Evolutionary conservation across 306 rosid species (phyloP), one percentile per base, ranked within the genome.

Genomic region (Vicia sativa): DNA sequence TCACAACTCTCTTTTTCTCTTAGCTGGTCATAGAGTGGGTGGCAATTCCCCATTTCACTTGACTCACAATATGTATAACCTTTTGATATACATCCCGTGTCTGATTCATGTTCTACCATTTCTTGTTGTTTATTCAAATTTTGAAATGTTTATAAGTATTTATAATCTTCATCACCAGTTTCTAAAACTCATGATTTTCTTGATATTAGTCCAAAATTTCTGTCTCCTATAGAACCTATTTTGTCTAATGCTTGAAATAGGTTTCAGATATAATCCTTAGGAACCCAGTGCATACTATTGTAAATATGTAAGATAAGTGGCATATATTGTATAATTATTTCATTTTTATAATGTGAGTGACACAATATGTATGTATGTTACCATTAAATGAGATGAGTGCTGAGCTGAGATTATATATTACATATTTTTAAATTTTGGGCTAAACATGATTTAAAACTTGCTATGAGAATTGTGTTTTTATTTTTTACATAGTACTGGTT

Each of bases 401-500:
- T 46, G 53, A 6, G 11, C 15, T 46, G 23, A 21, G 23, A 21
- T 46, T 46, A 46, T 14, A 12, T 4, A 14, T 7, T 58, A 14
- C 35, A 16, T 60, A 13, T 19, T 71, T 35, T 16, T 21, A 12
- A 60, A 44, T 35, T 46, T 60, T n/a, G 41, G 16, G 42, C 16
- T 18, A 42, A 31, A 31, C 12, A 19, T 39, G 18, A 71, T 46
- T 35, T 46, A 37, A 14, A 37, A 9, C 15, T 46, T 11, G 5
- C 10, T 34, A 25, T 7, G 38, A 38, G 63, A 25, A 37, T 49
- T 49, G 52, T 29, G 11, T 54, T 8, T 26, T 72, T 34, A 7
- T 18, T 48, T 72, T 61, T 61, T 71, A 46, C 53, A 5, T 10
- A 35, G 21, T n/a, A 46, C 21, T 61, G 15, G 50, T 71, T 49